Conservation (phyloP, 2,329 filamentous ascomycete genomes). For the Verticillium zaregamsianum region DNA sequence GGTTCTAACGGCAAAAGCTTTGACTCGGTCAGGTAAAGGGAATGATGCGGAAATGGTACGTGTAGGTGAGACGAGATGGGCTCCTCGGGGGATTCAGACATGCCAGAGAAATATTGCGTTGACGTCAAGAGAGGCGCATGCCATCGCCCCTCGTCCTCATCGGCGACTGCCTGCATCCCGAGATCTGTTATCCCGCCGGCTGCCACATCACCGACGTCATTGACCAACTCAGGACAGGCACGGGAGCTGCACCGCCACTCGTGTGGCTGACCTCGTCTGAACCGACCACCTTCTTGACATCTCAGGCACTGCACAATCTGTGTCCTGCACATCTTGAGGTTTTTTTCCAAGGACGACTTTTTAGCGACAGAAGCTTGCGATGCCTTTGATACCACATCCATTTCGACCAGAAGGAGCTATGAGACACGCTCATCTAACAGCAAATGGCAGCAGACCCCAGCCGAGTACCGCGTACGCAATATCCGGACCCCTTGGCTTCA, state of each 20-base stretch:
- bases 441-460: no score
- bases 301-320: no score
- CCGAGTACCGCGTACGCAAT: no score
- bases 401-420: no score
- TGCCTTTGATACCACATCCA: no score
- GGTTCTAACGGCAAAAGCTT: neutral
- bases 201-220: neutral
- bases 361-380: no score
- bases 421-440: no score
- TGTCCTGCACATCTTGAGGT: no score
- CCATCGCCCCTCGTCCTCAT: neutral
- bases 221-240: neutral
- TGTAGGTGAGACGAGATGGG: neutral
- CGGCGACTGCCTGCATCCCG: neutral
- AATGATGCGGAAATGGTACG: neutral
- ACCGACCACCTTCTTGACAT: no score
- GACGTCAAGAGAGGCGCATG: neutral
- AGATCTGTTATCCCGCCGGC: neutral
- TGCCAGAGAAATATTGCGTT: neutral
- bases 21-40: neutral
- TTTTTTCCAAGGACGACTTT: no score
- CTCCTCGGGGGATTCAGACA: neutral
- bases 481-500: no score
- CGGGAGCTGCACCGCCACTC: neutral
- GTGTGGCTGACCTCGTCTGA: neutral